Base-by-base conservation (phyloP, 495 filamentous ascomycete species). In the Trichoderma erinaceum region DNA sequence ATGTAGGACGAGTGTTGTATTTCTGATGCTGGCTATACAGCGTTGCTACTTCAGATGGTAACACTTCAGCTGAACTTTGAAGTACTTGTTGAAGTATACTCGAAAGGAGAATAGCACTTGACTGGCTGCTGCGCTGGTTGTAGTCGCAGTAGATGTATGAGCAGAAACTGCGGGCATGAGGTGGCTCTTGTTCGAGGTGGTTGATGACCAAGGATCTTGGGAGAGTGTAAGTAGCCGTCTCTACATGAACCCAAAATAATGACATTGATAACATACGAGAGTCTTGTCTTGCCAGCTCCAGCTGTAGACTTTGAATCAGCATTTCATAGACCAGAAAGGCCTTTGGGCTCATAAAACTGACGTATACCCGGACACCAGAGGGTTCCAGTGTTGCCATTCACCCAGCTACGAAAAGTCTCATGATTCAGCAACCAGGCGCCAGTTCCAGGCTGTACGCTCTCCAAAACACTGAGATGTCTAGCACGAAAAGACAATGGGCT, bases 121-220 rank as follows among this genome's bases (percentile, higher is more conserved):
- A 71, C 68, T 71, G 70, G 3, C 56, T 35, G 27, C 67, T 66
- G 8, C 43, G 66, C 23, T 71, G 65, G 46, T 63, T 71, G 15
- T 65, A 71, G n/a, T 67, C 63, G 23, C 43, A 71, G 41, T 71
- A 71, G 25, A 71, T 70, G 29, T 67, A 25, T 46, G 43, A 2
- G 64, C 67, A 64, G 65, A 35, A 18, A 35, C 69, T 25, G 50
- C 3, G 12, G 61, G 56, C 21, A 3, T 63, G 56, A 0, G 21
- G 56, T 63, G 21, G 21, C 21, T 63, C 56, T 32, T 32, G 16
- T 63, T 63, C 56, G 29, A 63, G 23, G 21, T 63, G 56, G 21
- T 63, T 32, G 29, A 63, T 27, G 21, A 21, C 56, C 16, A 63
- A 23, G 11, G 56, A 63, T 1, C 56, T 63, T 32, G 13, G 1